Conservation (phyloP, 306 rosid species). For the Quercus variabilis region DNA sequence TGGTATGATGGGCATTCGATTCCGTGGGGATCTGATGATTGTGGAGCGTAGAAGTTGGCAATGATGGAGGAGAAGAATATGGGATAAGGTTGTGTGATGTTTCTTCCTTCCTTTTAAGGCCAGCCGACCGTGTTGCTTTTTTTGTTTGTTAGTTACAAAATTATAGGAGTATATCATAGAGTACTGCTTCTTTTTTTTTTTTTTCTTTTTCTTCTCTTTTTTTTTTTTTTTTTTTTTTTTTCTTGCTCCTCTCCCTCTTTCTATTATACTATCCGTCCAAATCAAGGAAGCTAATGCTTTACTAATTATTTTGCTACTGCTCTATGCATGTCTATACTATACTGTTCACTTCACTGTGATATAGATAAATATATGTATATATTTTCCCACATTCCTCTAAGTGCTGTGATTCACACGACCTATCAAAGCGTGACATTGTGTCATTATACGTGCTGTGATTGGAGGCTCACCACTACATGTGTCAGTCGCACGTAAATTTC, state of each 20-base stretch:
- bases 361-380: too few species aligned
- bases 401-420: too few species aligned
- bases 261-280: conserved; percentile 23
- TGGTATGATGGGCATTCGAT: conserved; percentile 83
- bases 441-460: too few species aligned
- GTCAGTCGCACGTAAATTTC: too few species aligned
- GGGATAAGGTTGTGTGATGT: conserved; percentile 45
- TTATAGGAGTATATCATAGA: not conserved
- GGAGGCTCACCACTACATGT: too few species aligned
- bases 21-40: conserved; percentile 63
- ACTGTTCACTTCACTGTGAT: not conserved
- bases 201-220: too few species aligned
- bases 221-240: not conserved
- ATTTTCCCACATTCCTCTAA: too few species aligned
- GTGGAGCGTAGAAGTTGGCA: conserved; percentile 63
- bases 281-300: conserved; percentile 37
- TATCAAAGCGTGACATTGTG: too few species aligned
- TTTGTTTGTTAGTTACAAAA: conserved; percentile 1
- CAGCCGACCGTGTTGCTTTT: conserved; percentile 48
- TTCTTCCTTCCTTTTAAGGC: conserved; percentile 36
- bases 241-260: not conserved
- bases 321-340: not conserved
- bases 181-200: not conserved
- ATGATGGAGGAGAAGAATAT: conserved; percentile 39
- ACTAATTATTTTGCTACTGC: not conserved